Base-by-base conservation (phyloP, 192 early-diverging fungal genomes). In the Backusella tuberculispora region DNA sequence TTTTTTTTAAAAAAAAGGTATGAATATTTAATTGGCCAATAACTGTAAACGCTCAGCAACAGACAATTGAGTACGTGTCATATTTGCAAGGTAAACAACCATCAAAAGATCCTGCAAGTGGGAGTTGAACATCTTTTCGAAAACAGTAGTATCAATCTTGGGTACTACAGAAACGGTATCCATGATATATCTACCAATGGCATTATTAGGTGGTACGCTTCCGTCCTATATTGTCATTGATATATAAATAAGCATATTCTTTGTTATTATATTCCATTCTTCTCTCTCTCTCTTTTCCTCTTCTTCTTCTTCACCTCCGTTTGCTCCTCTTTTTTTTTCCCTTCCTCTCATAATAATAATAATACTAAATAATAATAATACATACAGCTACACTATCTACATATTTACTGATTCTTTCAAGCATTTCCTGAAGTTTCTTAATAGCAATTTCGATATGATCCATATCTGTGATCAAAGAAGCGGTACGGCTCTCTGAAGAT, bases 61-160 rank as follows among this genome's bases (percentile, higher is more conserved):
- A 74, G 92, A 92, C 72, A 99, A 88, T 85, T 99, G 97, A 21
- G 94, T 95, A 72, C 96, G 89, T 37, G 97, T 97, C 79, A 99
- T 92, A 85, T 96, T 95, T 72, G 95, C 93, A 48, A 99, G 88
- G 76, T 99, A 97, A 38, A 95, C 93, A 29, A 98, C 96, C 95
- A 97, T 96, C 75, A 97, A 86, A 65, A 99, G 85, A 83, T 99
- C 97, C 87, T 95, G 91, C 71, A 98, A 76, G 80, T 99, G 97
- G 82, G 88, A 90, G 87, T 96, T 93, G 90, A 98, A 97, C 86
- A 95, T 91, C 74, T 93, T 91, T 75, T 96, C 92, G 78, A 99
- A 99, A 76, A 91, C 93, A 66, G 78, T 84, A 41, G 90, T 78
- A 77, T 97, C 93, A 41, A 99, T 88, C 80, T 91, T 90, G 64